Conservation (phyloP, 495 filamentous ascomycete species). For the Penicillium coffeae region DNA sequence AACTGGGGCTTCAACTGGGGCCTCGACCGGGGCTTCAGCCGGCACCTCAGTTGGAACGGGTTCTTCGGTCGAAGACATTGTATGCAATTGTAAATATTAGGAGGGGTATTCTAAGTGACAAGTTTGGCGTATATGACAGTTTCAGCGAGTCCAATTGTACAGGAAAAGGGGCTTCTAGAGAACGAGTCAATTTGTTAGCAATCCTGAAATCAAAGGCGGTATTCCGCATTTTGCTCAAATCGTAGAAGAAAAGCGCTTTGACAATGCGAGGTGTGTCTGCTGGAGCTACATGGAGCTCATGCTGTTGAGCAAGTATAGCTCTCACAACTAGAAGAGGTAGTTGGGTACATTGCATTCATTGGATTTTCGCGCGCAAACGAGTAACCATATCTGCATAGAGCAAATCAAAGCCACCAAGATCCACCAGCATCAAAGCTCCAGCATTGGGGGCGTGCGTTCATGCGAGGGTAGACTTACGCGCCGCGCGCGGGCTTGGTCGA, state of each 20-base stretch:
- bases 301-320: background rate
- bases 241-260: background rate
- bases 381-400: background rate
- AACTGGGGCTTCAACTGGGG: conserved; percentile 22
- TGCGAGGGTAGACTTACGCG: conserved; percentile 19
- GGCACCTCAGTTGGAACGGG: conserved; percentile 28
- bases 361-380: background rate
- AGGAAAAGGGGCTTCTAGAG: conserved; percentile 3
- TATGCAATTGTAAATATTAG: background rate
- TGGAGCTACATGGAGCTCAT: background rate
- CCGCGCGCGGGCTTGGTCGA: conserved; percentile 6
- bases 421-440: background rate
- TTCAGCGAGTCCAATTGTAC: background rate
- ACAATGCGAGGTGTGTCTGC: background rate
- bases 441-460: background rate
- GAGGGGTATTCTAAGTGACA: background rate
- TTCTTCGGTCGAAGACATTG: conserved; percentile 41
- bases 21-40: conserved; percentile 23
- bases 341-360: background rate
- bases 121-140: background rate
- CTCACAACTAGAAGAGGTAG: background rate
- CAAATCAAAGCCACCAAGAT: background rate
- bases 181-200: conserved; percentile 5
- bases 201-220: background rate
- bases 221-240: background rate